Percentiles rank a stretch among this genome's conserved stretches.
phyloP scores from a whole-genome alignment of 306 rosid genomes.

The Acacia crassicarpa region DNA sequence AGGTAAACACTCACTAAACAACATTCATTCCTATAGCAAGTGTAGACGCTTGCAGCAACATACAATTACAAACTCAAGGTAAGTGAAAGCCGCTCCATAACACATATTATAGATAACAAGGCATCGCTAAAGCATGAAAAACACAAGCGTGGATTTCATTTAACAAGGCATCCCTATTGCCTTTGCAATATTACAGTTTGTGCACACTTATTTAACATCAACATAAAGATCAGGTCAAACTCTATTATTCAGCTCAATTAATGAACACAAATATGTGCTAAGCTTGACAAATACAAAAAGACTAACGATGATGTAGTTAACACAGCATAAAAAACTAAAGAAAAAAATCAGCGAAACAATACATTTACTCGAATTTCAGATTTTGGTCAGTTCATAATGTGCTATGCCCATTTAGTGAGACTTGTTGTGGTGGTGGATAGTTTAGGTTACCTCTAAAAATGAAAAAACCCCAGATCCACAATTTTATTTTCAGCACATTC shows the following conservation, averaged over 20 bases:
- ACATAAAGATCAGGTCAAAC: slow-evolving; percentile 5
- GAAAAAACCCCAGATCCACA: slow-evolving; percentile 29
- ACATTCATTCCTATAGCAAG: slow-evolving; percentile 2
- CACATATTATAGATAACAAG: neutral
- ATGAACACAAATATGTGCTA: neutral
- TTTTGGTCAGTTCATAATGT: neutral
- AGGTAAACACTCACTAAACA: slow-evolving; percentile 9
- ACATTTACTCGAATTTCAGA: slow-evolving; percentile 1
- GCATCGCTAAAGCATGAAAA: neutral
- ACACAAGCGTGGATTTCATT: neutral
- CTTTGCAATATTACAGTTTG: neutral
- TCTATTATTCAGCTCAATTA: neutral
- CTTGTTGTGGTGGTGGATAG: neutral
- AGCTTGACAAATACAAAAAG: neutral
- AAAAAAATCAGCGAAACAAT: slow-evolving; percentile 5
- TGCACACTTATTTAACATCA: neutral
- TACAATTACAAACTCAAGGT: neutral
- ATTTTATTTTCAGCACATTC: neutral
- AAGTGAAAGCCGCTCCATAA: neutral
- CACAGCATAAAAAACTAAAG: neutral
- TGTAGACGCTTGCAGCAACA: neutral
- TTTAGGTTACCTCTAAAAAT: neutral
- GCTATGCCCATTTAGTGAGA: neutral
- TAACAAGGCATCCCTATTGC: neutral
- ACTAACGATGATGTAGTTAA: neutral